Evolutionary conservation across 345 rosid species (phyloP).

Genomic region (Moringa oleifera): DNA sequence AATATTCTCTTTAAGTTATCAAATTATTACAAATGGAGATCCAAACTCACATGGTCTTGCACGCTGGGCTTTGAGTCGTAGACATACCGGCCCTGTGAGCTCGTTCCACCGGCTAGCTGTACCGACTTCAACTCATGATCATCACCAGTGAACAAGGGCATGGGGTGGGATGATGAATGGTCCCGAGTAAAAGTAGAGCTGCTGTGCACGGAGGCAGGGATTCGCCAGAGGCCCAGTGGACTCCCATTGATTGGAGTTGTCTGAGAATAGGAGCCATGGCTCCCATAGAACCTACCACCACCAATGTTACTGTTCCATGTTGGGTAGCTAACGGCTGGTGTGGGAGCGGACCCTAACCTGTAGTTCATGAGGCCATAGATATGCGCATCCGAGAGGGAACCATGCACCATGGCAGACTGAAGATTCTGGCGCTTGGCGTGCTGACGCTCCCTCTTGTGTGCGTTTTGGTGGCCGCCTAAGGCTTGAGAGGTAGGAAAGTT

Average conservation of each 20-base stretch:
- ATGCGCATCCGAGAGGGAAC: conserved; percentile 44
- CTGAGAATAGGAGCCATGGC: conserved; percentile 25
- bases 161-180: conserved; percentile 31
- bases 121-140: conserved; percentile 17
- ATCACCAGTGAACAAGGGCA: conserved; percentile 39
- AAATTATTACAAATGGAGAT: conserved; percentile 73
- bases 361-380: conserved; percentile 55
- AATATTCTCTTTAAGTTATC: not conserved
- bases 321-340: conserved; percentile 40
- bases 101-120: conserved; percentile 20
- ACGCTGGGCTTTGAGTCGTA: conserved; percentile 45
- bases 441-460: conserved; percentile 96
- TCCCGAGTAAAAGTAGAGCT: conserved; percentile 26
- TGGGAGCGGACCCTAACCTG: conserved; percentile 29
- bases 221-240: conserved; percentile 71
- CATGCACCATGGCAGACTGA: conserved; percentile 60
- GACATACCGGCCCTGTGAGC: conserved; percentile 36
- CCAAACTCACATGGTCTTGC: conserved; percentile 91
- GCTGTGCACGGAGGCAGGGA: conserved; percentile 40
- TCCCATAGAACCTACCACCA: conserved; percentile 48
- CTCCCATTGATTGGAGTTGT: conserved; percentile 59
- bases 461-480: conserved; percentile 98
- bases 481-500: conserved; percentile 99
- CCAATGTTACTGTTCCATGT: conserved; percentile 37
- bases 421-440: conserved; percentile 83